phyloP scores from a whole-genome alignment of 305 asterid genomes.

The Caryopteris hybrid region DNA sequence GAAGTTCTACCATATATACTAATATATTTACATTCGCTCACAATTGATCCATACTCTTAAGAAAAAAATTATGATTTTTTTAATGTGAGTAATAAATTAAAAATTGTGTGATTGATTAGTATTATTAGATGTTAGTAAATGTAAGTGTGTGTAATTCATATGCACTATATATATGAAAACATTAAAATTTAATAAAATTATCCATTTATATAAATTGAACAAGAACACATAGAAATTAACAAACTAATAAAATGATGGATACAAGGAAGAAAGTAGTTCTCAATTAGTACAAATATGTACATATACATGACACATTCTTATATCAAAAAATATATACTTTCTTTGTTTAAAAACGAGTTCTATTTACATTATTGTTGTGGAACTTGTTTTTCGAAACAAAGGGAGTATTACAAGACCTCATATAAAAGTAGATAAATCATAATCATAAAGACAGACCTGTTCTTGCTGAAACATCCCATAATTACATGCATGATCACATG shows the following conservation, averaged over 20 bases:
- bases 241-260: background rate
- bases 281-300: background rate
- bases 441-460: constrained; percentile 33
- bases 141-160: too few species aligned
- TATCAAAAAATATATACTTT: background rate
- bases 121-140: too few species aligned
- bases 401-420: too few species aligned
- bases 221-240: background rate
- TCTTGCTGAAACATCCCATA: constrained; percentile 30
- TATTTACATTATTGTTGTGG: too few species aligned
- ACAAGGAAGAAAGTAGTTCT: background rate
- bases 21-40: too few species aligned
- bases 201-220: background rate
- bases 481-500: constrained; percentile 18
- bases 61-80: too few species aligned
- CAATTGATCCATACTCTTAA: too few species aligned
- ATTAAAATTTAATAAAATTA: background rate
- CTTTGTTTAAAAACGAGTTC: too few species aligned
- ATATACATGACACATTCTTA: background rate
- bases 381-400: too few species aligned
- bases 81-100: background rate
- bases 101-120: too few species aligned
- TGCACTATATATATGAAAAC: too few species aligned
- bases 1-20: too few species aligned
- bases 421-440: constrained; percentile 27